A percentile compares a stretch with the other conserved stretches of the same genome.
phyloP scores from a whole-genome alignment of 371 early-diverging fungal genomes.

The Mucor piriformis region DNA sequence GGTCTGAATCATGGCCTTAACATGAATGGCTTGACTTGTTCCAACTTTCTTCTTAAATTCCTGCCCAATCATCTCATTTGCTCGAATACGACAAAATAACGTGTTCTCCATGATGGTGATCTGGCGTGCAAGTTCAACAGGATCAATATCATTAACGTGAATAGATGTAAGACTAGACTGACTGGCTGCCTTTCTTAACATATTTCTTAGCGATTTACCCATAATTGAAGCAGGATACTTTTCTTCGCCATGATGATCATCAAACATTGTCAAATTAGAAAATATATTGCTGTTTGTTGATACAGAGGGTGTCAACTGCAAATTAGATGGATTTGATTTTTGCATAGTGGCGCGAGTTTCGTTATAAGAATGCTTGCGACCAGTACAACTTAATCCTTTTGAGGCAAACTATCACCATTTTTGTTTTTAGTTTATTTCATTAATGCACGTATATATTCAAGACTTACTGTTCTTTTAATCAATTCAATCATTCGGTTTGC shows the following conservation, averaged over 20 bases:
- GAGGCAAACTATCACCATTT: constrained; percentile 14
- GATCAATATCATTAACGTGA: constrained; percentile 70
- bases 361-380: constrained; percentile 14
- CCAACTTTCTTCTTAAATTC: constrained; percentile 61
- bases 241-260: constrained; percentile 29
- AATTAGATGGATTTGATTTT: constrained; percentile 16
- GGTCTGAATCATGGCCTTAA: constrained; percentile 53
- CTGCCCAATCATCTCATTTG: constrained; percentile 68
- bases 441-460: too few species aligned
- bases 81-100: constrained; percentile 62
- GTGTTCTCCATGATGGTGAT: constrained; percentile 69
- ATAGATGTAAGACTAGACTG: constrained; percentile 27
- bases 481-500: constrained; percentile 48
- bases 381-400: constrained; percentile 9
- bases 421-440: not conserved
- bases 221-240: constrained; percentile 32
- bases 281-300: constrained; percentile 29
- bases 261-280: constrained; percentile 38
- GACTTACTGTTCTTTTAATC: constrained; percentile 40
- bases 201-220: constrained; percentile 37
- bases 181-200: constrained; percentile 32
- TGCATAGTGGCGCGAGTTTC: constrained; percentile 3
- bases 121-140: constrained; percentile 78
- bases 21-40: constrained; percentile 45
- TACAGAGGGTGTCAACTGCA: constrained; percentile 28